These are phyloP conservation scores for Chlorella vulgaris DNA, from an alignment of 139 green algal genomes.

Conservation along the genomic window DNA sequence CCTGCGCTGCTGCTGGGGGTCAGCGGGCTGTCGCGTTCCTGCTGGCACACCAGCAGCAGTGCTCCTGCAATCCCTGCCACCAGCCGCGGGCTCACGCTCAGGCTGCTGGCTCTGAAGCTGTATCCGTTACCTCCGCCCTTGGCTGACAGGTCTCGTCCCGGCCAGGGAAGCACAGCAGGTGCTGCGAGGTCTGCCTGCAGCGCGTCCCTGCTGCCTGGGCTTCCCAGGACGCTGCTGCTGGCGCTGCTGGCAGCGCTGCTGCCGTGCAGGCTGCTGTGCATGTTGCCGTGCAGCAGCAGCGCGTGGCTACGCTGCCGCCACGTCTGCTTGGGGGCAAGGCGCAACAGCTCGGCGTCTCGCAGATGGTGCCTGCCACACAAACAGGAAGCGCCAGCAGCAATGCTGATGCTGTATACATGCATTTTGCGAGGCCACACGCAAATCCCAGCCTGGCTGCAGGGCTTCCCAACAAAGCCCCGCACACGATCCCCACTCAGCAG, in stretches of 20 bases:
- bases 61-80: not conserved
- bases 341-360: conserved; percentile 40
- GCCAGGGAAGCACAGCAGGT: conserved; percentile 4
- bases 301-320: conserved; percentile 23
- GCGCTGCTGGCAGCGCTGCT: not conserved
- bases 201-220: not conserved
- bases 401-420: too few species aligned
- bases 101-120: not conserved
- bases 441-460: too few species aligned
- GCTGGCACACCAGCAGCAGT: conserved; percentile 8
- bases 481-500: too few species aligned
- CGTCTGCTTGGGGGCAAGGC: conserved; percentile 26
- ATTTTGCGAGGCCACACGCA: too few species aligned
- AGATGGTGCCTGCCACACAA: conserved; percentile 31
- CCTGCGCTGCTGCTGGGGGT: not conserved
- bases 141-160: not conserved
- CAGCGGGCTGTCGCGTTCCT: not conserved
- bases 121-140: not conserved
- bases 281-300: conserved; percentile 45
- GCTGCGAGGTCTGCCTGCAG: not conserved
- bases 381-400: not conserved
- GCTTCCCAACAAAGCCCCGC: too few species aligned
- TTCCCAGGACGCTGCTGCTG: too few species aligned
- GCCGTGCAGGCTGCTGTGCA: conserved; percentile 37
- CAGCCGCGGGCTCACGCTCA: not conserved